Percentiles rank a stretch among this genome's conserved stretches.
phyloP scores from a whole-genome alignment of 2,329 filamentous ascomycete genomes.

The Tricladium varicosporioides region DNA sequence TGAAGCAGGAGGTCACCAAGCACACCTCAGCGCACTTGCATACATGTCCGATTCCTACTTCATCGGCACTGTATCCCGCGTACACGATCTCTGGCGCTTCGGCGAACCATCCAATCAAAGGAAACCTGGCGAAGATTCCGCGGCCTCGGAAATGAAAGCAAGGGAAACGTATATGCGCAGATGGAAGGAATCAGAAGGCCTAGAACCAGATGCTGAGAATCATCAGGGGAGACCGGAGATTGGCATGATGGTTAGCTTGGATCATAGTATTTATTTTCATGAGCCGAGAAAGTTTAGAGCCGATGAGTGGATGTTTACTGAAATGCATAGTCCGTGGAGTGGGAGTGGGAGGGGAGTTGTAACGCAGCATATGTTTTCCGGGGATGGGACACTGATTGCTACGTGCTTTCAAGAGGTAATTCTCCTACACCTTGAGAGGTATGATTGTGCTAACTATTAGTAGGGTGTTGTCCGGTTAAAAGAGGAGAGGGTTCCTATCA shows the following conservation, averaged over 20 bases:
- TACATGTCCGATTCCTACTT: slow-evolving; percentile 95
- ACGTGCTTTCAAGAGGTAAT: slow-evolving; percentile 75
- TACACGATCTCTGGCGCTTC: slow-evolving; percentile 79
- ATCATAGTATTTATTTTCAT: slow-evolving; percentile 72
- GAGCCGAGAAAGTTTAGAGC: slow-evolving; percentile 56
- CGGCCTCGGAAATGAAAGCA: slow-evolving; percentile 31
- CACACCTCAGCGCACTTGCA: slow-evolving; percentile 82
- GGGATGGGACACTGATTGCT: slow-evolving; percentile 70
- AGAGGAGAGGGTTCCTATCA: neutral
- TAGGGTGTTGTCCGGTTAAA: slow-evolving; percentile 6
- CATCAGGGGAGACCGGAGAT: slow-evolving; percentile 49
- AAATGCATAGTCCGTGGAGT: slow-evolving; percentile 79
- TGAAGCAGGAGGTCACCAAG: slow-evolving; percentile 68
- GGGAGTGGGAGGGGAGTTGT: slow-evolving; percentile 76
- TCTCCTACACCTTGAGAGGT: slow-evolving; percentile 13
- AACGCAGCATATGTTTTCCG: slow-evolving; percentile 69
- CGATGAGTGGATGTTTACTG: slow-evolving; percentile 76
- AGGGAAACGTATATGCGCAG: slow-evolving; percentile 50
- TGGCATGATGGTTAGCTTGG: slow-evolving; percentile 83
- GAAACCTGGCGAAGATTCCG: neutral
- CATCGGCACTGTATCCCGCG: slow-evolving; percentile 80
- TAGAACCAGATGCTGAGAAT: slow-evolving; percentile 2
- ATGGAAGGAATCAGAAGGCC: slow-evolving; percentile 26
- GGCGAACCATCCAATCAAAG: slow-evolving; percentile 42
- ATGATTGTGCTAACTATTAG: neutral